Evolutionary conservation across 352 stramenopile genomes (phyloP).

Genomic region (Porosira glacialis): DNA sequence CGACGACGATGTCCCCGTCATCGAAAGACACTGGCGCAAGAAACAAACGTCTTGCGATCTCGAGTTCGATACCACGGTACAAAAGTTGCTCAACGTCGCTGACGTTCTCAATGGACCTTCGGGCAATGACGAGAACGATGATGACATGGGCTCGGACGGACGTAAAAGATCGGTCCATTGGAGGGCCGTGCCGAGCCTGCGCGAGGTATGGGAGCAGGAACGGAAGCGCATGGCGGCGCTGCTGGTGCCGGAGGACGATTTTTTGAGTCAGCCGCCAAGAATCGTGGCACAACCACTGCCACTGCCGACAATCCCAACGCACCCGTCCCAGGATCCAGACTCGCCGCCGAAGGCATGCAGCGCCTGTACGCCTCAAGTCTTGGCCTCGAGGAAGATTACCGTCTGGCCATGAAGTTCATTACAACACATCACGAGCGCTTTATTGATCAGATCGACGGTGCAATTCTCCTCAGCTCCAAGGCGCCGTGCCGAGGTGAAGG

Average conservation of each 20-base stretch:
- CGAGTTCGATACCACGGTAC: conserved; percentile 71
- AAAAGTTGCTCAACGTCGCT: conserved; percentile 70
- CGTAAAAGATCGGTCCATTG: too few species aligned
- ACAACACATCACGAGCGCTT: conserved; percentile 50
- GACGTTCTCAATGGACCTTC: conserved; percentile 64
- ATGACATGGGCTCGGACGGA: too few species aligned
- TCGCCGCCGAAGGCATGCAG: conserved; percentile 66
- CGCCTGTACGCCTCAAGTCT: too few species aligned
- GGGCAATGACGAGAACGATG: conserved; percentile 62
- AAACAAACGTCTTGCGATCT: conserved; percentile 75
- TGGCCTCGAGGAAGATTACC: conserved; percentile 69
- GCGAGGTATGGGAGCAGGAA: conserved; percentile 80
- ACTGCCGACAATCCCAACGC: conserved; percentile 13
- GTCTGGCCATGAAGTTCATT: conserved; percentile 68
- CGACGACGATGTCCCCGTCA: too few species aligned
- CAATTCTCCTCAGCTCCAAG: too few species aligned
- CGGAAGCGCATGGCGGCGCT: conserved; percentile 68
- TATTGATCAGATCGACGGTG: conserved; percentile 53
- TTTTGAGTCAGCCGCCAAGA: conserved; percentile 61
- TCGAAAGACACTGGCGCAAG: conserved; percentile 48
- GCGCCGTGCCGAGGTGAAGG: conserved; percentile 5
- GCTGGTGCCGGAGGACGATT: conserved; percentile 65
- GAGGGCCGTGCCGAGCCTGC: conserved; percentile 77
- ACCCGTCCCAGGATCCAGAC: conserved; percentile 55
- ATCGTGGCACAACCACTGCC: conserved; percentile 13